Evolutionary conservation across 345 rosid species (phyloP).

Genomic region (Citrus unshiu): DNA sequence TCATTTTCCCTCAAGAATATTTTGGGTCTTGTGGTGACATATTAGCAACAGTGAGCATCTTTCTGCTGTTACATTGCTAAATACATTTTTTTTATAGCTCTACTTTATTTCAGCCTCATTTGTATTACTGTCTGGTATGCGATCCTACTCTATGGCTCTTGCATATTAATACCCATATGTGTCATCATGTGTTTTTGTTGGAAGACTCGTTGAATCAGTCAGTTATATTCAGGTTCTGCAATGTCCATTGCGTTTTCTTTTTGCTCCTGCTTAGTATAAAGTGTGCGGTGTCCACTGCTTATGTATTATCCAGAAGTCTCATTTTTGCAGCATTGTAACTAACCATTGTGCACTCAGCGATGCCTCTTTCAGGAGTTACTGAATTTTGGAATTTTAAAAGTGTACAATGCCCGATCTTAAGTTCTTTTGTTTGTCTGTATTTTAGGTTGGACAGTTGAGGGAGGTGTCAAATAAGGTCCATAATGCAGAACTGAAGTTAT

Average conservation of each 20-base stretch:
- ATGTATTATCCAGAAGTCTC: not conserved
- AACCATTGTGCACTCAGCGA: not conserved
- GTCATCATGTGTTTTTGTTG: not conserved
- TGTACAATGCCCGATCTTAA: not conserved
- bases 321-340: not conserved
- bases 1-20: not conserved
- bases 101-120: not conserved
- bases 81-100: not conserved
- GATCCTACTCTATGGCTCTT: not conserved
- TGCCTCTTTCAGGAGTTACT: not conserved
- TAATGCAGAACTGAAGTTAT: conserved; percentile 59
- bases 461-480: conserved; percentile 57
- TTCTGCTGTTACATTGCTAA: not conserved
- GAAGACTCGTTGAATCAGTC: not conserved
- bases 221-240: not conserved
- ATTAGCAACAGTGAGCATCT: not conserved
- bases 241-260: not conserved
- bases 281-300: not conserved
- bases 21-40: not conserved
- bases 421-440: not conserved
- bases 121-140: not conserved
- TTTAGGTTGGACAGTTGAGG: conserved; percentile 68
- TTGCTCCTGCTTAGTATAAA: not conserved
- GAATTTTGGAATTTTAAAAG: not conserved
- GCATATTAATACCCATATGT: not conserved